Evolutionary conservation across 805 yeast genomes (phyloP), one percentile per base, ranked within the genome.

Genomic region (Grigorovia jiainica): DNA sequence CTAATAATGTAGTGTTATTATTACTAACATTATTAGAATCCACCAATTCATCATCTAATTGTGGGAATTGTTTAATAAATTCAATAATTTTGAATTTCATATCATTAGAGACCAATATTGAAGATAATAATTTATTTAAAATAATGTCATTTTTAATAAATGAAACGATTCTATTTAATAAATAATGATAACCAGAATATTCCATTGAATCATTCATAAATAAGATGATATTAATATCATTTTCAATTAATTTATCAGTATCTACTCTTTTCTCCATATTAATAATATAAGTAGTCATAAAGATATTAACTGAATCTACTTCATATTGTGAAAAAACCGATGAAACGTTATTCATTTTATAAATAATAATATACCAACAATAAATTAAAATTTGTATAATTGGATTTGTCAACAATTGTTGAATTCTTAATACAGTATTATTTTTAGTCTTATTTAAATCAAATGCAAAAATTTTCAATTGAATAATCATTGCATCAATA

Each of bases 351-450:
- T 29, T 35, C 30, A 32, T 42, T 13, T 36, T 39, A n/a, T 34
- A 29, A 11, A 52, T 35, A 11, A 49, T 38, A 9, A 49, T 43
- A 37, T 47, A 47, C 53, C 58, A 53, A 20, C 46, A 48, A 32
- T 50, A 53, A 9, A 55, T 21, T 32, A 55, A 25, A 15, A 54
- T 33, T 38, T 54, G 57, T 11, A 55, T 41, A 15, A 50, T 50
- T 13, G 56, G 55, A 32, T 52, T 52, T 17, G 41, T 37, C 27
- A 53, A 29, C 8, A 49, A 40, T 3, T 46, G 47, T 16, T 49
- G 36, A 7, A 47, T 38, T 21, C 47, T 45, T 8, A 31, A 31
- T 10, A 42, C 38, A 17, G 43, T 32, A 10, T 39, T 41, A 3
- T 24, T 13, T 8, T 34, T 36, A 8, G 43, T n/a, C n/a, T 41